A percentile compares a stretch with the other conserved stretches of the same genome.
Conservation (phyloP, 225 moss, liverwort and hornwort genomes). For the Physcomitrium patens region DNA sequence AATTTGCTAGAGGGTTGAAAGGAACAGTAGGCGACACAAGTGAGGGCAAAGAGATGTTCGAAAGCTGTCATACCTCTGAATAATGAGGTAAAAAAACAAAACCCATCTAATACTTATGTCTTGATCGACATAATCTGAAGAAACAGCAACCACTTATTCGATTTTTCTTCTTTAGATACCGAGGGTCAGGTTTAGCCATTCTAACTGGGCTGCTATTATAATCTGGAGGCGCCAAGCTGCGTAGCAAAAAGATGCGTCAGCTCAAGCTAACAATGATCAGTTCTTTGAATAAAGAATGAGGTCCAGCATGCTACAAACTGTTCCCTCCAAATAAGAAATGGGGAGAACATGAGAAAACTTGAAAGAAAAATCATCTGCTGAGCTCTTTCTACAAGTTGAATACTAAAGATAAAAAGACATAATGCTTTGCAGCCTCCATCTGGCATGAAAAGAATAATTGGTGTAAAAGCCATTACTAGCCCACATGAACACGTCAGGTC, state of each 20-base stretch:
- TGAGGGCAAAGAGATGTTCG: background rate
- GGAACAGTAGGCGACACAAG: background rate
- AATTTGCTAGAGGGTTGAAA: conserved; percentile 7
- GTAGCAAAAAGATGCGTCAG: conserved; percentile 23
- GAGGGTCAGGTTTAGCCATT: conserved; percentile 70
- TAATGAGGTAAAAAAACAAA: conserved; percentile 1
- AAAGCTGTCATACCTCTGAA: background rate
- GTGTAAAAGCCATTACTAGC: background rate
- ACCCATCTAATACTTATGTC: conserved; percentile 56
- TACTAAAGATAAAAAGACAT: conserved; percentile 8
- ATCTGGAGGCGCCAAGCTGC: conserved; percentile 63
- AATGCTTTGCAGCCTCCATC: conserved; percentile 4
- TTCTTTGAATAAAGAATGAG: background rate
- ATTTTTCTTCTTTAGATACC: conserved; percentile 38
- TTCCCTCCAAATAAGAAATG: background rate
- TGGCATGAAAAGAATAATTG: background rate
- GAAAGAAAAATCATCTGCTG: background rate
- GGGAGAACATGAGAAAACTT: background rate
- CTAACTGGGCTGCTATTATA: conserved; percentile 71
- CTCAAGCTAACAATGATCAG: conserved; percentile 10
- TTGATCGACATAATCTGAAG: conserved; percentile 57
- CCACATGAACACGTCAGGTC: background rate
- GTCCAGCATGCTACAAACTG: background rate
- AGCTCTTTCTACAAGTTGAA: background rate
- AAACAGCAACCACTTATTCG: conserved; percentile 62